Evolutionary conservation across 257 asterid genomes (phyloP), one percentile per base, ranked within the genome.

Genomic region (Penstemon eatonii): DNA sequence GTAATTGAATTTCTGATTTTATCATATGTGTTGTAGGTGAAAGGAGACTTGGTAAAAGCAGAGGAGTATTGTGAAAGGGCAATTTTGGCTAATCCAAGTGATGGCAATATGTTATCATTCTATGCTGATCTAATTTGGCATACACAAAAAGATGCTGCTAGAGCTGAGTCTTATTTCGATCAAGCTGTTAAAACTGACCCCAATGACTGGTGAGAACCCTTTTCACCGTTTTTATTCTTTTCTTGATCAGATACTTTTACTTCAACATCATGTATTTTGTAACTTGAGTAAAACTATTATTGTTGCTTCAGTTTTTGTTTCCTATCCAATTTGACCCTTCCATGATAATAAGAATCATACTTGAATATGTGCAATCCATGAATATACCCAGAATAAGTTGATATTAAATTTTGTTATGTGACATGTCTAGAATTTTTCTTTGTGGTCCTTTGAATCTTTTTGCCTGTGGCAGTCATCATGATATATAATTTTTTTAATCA

Each of bases 81-180:
- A 52, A 78, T 89, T 70, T 68, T 89, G 77, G 86, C 86, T 0
- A 82, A 86, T 43, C 93, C 96, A 10, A 73, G 47, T 3, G 95
- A 92, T 68, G 96, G 90, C 3, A 78, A 75, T 82, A 89, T 84
- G 58, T 60, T 90, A n/a, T 85, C 97, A 15, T 87, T 90, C 7
- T 92, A 90, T 71, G 98, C 98, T 50, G 95, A 88, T 81, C 78
- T 88, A 60, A 90, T 90, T 39, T 90, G 98, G 97, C 82, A 82
- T 67, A 86, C 87, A 0, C 90, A 86, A 3, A 77, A 77, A 56
- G 91, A 92, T 81, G 87, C 91, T 15, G 70, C 67, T 42, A 84
- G 90, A 76, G 98, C 97, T 18, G 81, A 85, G 40, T 61, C 85
- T 70, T 90, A 86, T 72, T 86, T 84, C 65, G 86, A 86, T 78